Evolutionary conservation across 2,329 filamentous ascomycete species (phyloP), one percentile per base, ranked within the genome.

Genomic region (Aspergillus sp.): DNA sequence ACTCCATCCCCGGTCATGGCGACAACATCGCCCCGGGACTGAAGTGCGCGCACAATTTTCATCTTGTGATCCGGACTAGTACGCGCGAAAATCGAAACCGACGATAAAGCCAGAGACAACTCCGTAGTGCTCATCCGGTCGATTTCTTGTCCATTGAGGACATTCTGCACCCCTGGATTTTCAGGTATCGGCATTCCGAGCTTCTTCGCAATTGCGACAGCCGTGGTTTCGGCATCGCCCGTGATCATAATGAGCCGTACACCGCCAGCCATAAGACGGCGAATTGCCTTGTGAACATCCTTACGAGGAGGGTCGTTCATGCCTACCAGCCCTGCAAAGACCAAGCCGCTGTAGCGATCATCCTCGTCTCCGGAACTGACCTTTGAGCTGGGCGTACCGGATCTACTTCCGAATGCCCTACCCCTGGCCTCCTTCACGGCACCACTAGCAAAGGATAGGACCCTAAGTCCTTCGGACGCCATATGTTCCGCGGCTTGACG

Each of bases 221-320:
- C 95, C 3, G 95, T 99, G 1, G 91, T 91, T 73, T 98, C 92
- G 15, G 95, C 91, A 73, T 99, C 95, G 58, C 95, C 95, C 9
- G 95, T 99, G 65, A 99, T 98, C 95, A 99, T 99, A 66, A 99
- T 96, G 48, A 99, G 91, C 73, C 92, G 95, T 61, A 99, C 95
- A 40, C 93, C 93, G 54, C 95, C 95, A 49, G 91, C 87, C 88
- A 98, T 93, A 55, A 99, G 80, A 61, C 89, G 88, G 65, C 91
- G 85, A 65, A 99, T 97, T 5, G 93, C 92, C 62, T 89, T 88
- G 64, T 91, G 89, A 8, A 99, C 95, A 44, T 92, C 92, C 64
- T 92, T 91, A 50, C 95, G 84, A 3, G 95, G 95, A 4, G 95
- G 95, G 72, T 99, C 95, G 65, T 91, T 96, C 93, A 99, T 99